Percentiles rank a stretch among this genome's conserved stretches.
Evolutionary conservation across 225 moss, liverwort and hornwort species (phyloP).

Genomic region (Bryum argenteum): DNA sequence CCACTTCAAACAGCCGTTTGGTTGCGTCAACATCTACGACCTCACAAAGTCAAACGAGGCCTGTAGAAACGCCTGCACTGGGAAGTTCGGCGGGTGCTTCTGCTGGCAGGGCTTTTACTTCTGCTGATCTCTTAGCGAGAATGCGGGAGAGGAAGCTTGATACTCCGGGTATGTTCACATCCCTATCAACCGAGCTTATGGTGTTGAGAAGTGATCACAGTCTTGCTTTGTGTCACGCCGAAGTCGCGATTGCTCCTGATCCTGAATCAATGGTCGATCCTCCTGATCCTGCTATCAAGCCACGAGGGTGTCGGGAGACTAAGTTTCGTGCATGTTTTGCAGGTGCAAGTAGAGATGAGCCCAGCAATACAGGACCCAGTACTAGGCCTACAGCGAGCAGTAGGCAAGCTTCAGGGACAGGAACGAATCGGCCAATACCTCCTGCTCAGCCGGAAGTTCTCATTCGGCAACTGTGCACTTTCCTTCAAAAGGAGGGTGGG

Average conservation of each 20-base stretch:
- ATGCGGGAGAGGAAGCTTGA: conserved; percentile 71
- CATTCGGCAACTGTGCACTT: conserved; percentile 62
- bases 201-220: background rate
- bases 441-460: conserved; percentile 59
- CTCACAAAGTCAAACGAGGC: conserved; percentile 35
- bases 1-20: conserved; percentile 65
- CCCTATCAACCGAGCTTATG: background rate
- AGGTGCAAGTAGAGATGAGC: conserved; percentile 38
- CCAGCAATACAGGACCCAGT: conserved; percentile 24
- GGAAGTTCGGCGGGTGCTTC: conserved; percentile 64
- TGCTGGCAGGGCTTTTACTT: conserved; percentile 72
- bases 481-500: conserved; percentile 65
- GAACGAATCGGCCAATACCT: conserved; percentile 32
- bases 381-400: conserved; percentile 21
- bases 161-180: conserved; percentile 43
- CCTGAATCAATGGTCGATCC: background rate
- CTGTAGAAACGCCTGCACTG: conserved; percentile 33
- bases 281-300: conserved; percentile 3
- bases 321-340: conserved; percentile 15
- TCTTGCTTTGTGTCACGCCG: background rate
- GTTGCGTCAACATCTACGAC: conserved; percentile 40
- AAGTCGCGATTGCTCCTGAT: background rate
- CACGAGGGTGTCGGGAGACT: conserved; percentile 15
- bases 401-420: conserved; percentile 31
- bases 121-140: conserved; percentile 73